A percentile compares a stretch with the other conserved stretches of the same genome.
phyloP scores from a whole-genome alignment of 179 eudicot species.

The Spinacia oleracea region DNA sequence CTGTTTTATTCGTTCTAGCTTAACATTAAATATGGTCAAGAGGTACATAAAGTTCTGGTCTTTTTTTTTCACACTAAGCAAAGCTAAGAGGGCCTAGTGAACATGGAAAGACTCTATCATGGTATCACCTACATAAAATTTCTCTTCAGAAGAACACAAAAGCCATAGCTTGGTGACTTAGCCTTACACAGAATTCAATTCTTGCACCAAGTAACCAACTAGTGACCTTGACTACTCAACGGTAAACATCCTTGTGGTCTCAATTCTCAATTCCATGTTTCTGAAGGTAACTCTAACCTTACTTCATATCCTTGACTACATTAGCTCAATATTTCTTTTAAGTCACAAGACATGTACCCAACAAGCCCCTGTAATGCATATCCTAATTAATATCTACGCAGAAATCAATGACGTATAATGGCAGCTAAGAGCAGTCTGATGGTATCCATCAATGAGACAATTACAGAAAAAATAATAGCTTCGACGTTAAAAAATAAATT shows the following conservation, averaged over 20 bases:
- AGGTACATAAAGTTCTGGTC: too few species aligned
- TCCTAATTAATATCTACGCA: not conserved
- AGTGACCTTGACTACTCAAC: not conserved
- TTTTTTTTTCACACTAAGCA: not conserved
- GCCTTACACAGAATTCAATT: not conserved
- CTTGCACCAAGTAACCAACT: too few species aligned
- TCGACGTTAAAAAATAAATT: too few species aligned
- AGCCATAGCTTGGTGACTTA: not conserved
- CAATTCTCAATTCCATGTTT: not conserved
- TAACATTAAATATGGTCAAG: too few species aligned
- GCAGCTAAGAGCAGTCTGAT: not conserved
- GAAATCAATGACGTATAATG: not conserved
- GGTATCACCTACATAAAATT: not conserved
- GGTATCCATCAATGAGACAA: not conserved
- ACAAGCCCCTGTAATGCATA: not conserved
- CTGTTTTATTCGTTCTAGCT: too few species aligned
- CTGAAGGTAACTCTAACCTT: not conserved
- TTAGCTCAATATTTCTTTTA: not conserved
- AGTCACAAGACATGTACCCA: not conserved
- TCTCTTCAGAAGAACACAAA: not conserved
- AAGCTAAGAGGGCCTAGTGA: not conserved
- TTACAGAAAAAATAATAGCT: not conserved
- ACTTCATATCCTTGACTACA: not conserved
- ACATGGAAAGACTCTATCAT: not conserved
- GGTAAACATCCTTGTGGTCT: not conserved